These are phyloP conservation scores for Aspergillus ibericus DNA, from an alignment of 2,329 filamentous ascomycete species.

Conservation along the genomic window DNA sequence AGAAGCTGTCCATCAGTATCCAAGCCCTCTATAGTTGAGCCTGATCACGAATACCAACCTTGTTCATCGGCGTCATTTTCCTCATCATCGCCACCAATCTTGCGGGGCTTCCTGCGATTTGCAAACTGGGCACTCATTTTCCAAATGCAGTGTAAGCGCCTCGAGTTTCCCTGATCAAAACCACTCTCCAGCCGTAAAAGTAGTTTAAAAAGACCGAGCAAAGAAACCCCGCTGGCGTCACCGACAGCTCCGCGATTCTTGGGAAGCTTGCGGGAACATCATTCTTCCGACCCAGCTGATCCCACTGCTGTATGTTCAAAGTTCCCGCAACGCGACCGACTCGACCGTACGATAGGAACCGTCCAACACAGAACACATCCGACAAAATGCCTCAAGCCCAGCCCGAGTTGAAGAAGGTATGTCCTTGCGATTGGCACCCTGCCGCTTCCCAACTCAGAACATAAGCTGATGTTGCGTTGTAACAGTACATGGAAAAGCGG, in stretches of 20 bases:
- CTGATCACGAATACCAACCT: slow-evolving; percentile 41
- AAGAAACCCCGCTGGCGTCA: background rate
- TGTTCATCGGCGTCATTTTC: slow-evolving; percentile 35
- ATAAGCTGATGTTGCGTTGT: slow-evolving; percentile 11
- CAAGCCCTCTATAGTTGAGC: background rate
- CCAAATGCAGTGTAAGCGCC: background rate
- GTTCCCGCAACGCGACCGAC: slow-evolving; percentile 25
- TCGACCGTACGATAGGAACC: slow-evolving; percentile 25
- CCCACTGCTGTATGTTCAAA: slow-evolving; percentile 29
- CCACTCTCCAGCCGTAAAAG: background rate
- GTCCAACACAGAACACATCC: slow-evolving; percentile 18
- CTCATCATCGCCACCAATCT: slow-evolving; percentile 72
- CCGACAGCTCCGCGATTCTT: slow-evolving; percentile 16
- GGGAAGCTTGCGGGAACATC: slow-evolving; percentile 33
- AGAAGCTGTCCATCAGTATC: slow-evolving; percentile 25
- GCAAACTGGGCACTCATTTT: slow-evolving; percentile 60
- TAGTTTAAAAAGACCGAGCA: background rate
- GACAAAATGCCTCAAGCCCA: slow-evolving; percentile 93
- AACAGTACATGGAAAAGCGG: slow-evolving; percentile 97
- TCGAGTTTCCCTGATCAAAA: background rate
- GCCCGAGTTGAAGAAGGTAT: slow-evolving; percentile 96
- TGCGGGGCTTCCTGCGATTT: slow-evolving; percentile 67
- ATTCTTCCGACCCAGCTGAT: slow-evolving; percentile 35
- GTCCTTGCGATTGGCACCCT: slow-evolving; percentile 14
- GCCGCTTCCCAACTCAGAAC: background rate